Base-by-base conservation (phyloP, 768 basidiomycete species). In the Infundibulicybe gibba region DNA sequence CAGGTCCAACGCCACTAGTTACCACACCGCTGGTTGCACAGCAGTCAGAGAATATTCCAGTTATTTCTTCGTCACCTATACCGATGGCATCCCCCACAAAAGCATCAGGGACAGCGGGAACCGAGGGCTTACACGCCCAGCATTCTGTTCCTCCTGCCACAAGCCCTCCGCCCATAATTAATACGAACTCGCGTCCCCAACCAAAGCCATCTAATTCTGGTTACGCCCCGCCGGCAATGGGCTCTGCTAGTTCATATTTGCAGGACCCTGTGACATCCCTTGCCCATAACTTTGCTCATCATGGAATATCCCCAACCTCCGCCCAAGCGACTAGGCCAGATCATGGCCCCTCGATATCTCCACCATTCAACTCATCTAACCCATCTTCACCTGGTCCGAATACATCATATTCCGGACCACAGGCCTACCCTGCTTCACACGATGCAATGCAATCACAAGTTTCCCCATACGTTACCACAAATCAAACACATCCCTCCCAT, bases 241-340 rank as follows among this genome's bases (percentile, higher is more conserved):
- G 25, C 3, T 25, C 25, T 25, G 25, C 25, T 25, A 25, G 25
- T 25, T 25, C 14, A 19, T 31, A 52, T 19, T 42, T 45, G 5
- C 59, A 61, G 40, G 60, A 64, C 50, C 52, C 65, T 31, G 54
- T 70, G 17, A 40, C 60, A 44, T 53, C 63, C 14, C 60, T 75
- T 14, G 52, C 64, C 3, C 62, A 70, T 48, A 66, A 70, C 39
- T 71, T 78, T 46, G 61, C 60, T 34, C 60, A 63, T 32, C 64
- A 71, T 19, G 61, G 51, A n/a, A 57, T 76, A 16, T 66, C 69
- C 17, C 39, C 62, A 11, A 16, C 32, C 48, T 10, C 37, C 32
- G 16, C 34, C 50, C 40, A 41, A 20, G 19, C 40, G 21, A 16
- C 49, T 35, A 44, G 45, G 15, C 32, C 49, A 44, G 31, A 41